Base-by-base conservation (phyloP, 2,329 filamentous ascomycete species). In the Lachnellula subtilissima region DNA sequence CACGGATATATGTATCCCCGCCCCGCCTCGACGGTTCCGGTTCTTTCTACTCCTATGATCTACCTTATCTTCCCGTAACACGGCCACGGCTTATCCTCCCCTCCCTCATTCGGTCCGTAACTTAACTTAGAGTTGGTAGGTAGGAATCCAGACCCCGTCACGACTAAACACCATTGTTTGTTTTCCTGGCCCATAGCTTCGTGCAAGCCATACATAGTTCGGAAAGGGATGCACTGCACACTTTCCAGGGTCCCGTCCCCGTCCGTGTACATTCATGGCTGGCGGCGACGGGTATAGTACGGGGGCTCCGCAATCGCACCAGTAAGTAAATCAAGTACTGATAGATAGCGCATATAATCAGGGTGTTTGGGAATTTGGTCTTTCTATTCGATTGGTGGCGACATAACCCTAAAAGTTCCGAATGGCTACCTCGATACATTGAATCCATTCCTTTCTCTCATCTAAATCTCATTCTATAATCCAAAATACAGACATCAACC, bases 251-350 rank as follows among this genome's bases (percentile, higher is more conserved):
- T 40, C 50, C 50, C 39, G 46, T 11, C 3, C 42, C 36, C 50
- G 50, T 40, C 40, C 37, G 12, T 15, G 19, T 14, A 11, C 37
- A 40, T 40, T 15, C 15, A 40, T n/a, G 7, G 43, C 39, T n/a
- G n/a, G 43, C 39, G 43, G 42, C 43, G 43, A 53, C 40, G 50
- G 36, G 14, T 36, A 52, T 52, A 35, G 14, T 9, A 52, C 50
- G 50, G 50, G 9, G 48, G 50, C 40, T 52, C 50, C 37, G 50
- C 39, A 37, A 45, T 52, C 39, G 50, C 50, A 32, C n/a, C 28
- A 32, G 28, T 32, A 32, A 7, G 25, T 25, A 25, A 25, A 7
- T 25, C 5, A 5, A 3, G 17, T 40, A 40, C 39, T 40, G 15
- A 40, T 40, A 40, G 39, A 40, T 40, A 40, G 39, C 39, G 8